Conservation (phyloP, 495 filamentous ascomycete species). For the Coniosporium apollinis region DNA sequence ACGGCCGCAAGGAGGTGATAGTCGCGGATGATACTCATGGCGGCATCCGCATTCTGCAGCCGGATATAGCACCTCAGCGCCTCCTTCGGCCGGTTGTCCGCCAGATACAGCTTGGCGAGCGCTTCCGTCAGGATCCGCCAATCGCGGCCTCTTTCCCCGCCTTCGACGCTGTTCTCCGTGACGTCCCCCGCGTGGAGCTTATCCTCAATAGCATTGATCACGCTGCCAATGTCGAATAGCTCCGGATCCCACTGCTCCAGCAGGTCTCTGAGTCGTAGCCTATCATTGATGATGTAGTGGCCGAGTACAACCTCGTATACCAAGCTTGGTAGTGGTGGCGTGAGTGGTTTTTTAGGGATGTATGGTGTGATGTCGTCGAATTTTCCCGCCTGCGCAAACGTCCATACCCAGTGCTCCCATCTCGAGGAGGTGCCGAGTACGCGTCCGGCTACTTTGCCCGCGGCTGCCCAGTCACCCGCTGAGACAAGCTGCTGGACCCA, state of each 20-base stretch:
- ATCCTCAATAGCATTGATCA: conserved; percentile 55
- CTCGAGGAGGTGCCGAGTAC: conserved; percentile 59
- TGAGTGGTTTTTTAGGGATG: conserved; percentile 56
- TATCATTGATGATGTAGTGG: conserved; percentile 64
- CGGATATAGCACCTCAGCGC: conserved; percentile 78
- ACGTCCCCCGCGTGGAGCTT: conserved; percentile 54
- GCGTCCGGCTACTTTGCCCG: conserved; percentile 61
- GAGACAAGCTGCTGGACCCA: conserved; percentile 78
- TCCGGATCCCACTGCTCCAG: conserved; percentile 73
- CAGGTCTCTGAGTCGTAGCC: conserved; percentile 53
- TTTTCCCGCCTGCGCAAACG: conserved; percentile 66
- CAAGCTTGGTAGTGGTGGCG: conserved; percentile 61
- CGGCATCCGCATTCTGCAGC: conserved; percentile 77
- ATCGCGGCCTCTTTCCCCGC: conserved; percentile 47
- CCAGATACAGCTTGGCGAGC: conserved; percentile 68
- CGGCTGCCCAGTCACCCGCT: conserved; percentile 53
- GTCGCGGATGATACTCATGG: conserved; percentile 68
- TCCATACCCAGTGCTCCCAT: conserved; percentile 93
- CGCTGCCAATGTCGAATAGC: conserved; percentile 54
- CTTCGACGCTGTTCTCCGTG: conserved; percentile 49
- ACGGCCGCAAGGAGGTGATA: conserved; percentile 74
- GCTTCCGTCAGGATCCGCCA: conserved; percentile 74
- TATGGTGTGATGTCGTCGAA: conserved; percentile 77
- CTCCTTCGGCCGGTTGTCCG: conserved; percentile 59
- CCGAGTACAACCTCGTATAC: conserved; percentile 76